phyloP scores from a whole-genome alignment of 106 monocot species.

The Dendrobium nobile region DNA sequence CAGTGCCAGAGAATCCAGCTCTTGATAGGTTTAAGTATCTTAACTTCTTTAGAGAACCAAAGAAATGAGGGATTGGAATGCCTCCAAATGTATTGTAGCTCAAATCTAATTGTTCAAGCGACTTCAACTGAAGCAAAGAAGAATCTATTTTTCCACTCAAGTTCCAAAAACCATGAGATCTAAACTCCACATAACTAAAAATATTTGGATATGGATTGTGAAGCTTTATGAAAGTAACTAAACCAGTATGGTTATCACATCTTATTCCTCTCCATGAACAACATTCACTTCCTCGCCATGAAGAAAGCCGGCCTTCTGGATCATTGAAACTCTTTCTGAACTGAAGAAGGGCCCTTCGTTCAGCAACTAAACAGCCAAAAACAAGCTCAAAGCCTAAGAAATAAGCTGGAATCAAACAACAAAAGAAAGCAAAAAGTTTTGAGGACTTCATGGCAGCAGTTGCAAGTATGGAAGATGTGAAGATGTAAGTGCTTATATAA shows the following conservation, averaged over 20 bases:
- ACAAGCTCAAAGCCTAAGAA: constrained; percentile 4
- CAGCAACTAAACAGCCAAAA: neutral
- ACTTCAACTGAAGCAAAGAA: constrained; percentile 23
- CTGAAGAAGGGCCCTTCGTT: constrained; percentile 10
- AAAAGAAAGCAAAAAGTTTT: neutral
- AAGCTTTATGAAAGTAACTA: constrained; percentile 25
- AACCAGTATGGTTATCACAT: constrained; percentile 24
- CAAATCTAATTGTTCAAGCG: constrained; percentile 25
- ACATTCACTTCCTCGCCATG: constrained; percentile 20
- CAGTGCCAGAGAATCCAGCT: constrained; percentile 12
- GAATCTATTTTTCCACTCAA: constrained; percentile 18
- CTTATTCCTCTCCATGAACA: constrained; percentile 37
- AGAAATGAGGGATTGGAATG: constrained; percentile 25
- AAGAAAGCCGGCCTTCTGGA: constrained; percentile 15
- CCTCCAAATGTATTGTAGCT: constrained; percentile 32
- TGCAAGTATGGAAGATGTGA: neutral
- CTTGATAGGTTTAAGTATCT: constrained; percentile 20
- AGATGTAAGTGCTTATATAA: neutral
- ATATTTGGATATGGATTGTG: constrained; percentile 3
- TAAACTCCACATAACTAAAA: too few species aligned
- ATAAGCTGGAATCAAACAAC: neutral
- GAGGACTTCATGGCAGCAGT: neutral
- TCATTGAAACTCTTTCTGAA: constrained; percentile 17
- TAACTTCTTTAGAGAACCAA: constrained; percentile 18
- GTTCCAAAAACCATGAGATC: neutral